Conservation (phyloP, 2,329 filamentous ascomycete genomes). For the Penicillium aurantiogriseum region DNA sequence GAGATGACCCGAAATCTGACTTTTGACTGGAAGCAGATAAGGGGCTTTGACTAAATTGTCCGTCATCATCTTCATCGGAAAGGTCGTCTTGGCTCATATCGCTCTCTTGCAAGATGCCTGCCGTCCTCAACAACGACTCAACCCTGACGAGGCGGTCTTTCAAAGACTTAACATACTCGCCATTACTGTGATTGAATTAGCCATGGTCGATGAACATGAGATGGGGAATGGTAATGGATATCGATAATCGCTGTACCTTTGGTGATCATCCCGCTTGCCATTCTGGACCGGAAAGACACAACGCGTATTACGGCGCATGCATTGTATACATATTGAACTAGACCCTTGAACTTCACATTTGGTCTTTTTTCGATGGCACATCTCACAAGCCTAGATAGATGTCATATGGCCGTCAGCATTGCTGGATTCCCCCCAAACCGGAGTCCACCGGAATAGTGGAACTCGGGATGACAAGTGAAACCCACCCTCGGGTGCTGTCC, state of each 20-base stretch:
- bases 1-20: slow-evolving; percentile 6
- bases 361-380: slow-evolving; percentile 84
- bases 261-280: slow-evolving; percentile 87
- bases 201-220: background rate
- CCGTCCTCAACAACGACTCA: slow-evolving; percentile 80
- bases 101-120: slow-evolving; percentile 77
- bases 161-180: slow-evolving; percentile 89
- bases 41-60: slow-evolving; percentile 11
- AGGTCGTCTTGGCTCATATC: slow-evolving; percentile 56
- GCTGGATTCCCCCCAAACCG: background rate
- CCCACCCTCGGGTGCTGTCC: slow-evolving; percentile 2
- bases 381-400: slow-evolving; percentile 72
- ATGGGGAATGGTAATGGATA: background rate
- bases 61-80: slow-evolving; percentile 17
- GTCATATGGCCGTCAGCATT: slow-evolving; percentile 3
- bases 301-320: slow-evolving; percentile 89
- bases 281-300: slow-evolving; percentile 91
- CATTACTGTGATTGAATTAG: slow-evolving; percentile 50
- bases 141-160: slow-evolving; percentile 89
- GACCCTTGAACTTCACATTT: slow-evolving; percentile 92
- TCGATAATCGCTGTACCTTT: slow-evolving; percentile 61
- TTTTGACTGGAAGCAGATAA: slow-evolving; percentile 7
- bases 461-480: background rate
- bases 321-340: slow-evolving; percentile 70
- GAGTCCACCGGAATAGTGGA: background rate